Evolutionary conservation across 2,329 filamentous ascomycete genomes (phyloP).

Genomic region (Sarocladiaceae sp.): DNA sequence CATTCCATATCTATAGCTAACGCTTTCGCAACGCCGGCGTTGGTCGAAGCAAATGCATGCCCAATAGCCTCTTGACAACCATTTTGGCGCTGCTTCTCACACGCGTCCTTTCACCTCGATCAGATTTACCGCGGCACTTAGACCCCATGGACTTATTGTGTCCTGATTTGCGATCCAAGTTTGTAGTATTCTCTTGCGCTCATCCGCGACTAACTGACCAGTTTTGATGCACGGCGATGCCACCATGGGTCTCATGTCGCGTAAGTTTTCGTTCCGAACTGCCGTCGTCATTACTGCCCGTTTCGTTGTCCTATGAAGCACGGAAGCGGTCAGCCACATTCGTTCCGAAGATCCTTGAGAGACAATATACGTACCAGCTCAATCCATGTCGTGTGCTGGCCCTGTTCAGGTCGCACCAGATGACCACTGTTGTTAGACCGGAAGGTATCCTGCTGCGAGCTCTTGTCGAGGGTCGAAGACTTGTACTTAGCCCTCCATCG

Average conservation of each 20-base stretch:
- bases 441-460: neutral
- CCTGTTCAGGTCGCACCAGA: neutral
- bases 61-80: too few species aligned
- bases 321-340: neutral
- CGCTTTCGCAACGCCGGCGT: too few species aligned
- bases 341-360: neutral
- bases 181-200: too few species aligned
- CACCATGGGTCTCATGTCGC: neutral
- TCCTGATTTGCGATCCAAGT: too few species aligned
- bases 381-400: neutral
- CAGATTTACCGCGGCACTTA: too few species aligned
- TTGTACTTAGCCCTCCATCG: conserved; percentile 7
- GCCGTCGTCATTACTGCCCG: neutral
- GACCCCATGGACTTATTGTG: too few species aligned
- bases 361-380: neutral
- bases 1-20: too few species aligned
- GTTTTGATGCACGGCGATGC: neutral
- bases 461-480: neutral
- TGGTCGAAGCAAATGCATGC: too few species aligned
- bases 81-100: too few species aligned
- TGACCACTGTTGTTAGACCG: neutral
- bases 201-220: conserved; percentile 1
- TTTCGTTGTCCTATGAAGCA: neutral
- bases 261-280: neutral
- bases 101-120: too few species aligned